phyloP scores from a whole-genome alignment of 495 filamentous ascomycete genomes.

The Staphylotrichum tortipilum region DNA sequence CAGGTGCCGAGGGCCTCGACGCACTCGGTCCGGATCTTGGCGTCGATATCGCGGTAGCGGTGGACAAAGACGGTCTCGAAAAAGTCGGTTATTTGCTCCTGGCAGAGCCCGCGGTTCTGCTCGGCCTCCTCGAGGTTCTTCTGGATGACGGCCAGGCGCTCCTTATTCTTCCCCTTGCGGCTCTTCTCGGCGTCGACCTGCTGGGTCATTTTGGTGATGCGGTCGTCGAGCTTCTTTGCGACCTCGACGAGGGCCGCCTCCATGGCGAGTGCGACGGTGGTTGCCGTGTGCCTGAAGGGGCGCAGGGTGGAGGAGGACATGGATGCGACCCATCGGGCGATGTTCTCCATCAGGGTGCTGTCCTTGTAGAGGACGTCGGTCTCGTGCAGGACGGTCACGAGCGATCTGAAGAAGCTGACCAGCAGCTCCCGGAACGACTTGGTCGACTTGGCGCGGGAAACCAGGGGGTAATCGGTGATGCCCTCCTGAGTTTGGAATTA shows the following conservation, averaged over 20 bases:
- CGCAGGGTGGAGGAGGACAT: constrained; percentile 77
- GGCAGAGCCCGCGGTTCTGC: constrained; percentile 52
- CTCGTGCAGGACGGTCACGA: constrained; percentile 67
- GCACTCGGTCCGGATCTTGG: constrained; percentile 76
- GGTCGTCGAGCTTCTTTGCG: constrained; percentile 56
- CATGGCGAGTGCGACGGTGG: constrained; percentile 67
- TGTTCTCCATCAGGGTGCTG: constrained; percentile 66
- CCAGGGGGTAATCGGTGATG: constrained; percentile 86
- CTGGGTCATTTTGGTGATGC: constrained; percentile 64
- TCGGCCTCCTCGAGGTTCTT: constrained; percentile 56
- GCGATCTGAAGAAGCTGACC: constrained; percentile 64
- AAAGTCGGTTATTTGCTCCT: constrained; percentile 64
- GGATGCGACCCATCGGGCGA: constrained; percentile 73
- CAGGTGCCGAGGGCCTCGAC: constrained; percentile 75
- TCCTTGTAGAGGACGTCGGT: constrained; percentile 69
- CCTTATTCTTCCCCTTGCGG: constrained; percentile 61
- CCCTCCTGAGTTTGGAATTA: constrained; percentile 42
- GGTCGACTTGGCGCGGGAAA: constrained; percentile 64
- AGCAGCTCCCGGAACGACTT: constrained; percentile 66
- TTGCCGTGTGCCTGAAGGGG: constrained; percentile 89
- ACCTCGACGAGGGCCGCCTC: constrained; percentile 61
- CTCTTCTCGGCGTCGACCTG: constrained; percentile 67
- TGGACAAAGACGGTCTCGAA: constrained; percentile 89
- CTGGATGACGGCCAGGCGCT: constrained; percentile 54
- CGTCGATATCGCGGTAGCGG: constrained; percentile 88